These are phyloP conservation scores for Sphaerulina populicola DNA, from an alignment of 2,329 filamentous ascomycete species.

Conservation along the genomic window DNA sequence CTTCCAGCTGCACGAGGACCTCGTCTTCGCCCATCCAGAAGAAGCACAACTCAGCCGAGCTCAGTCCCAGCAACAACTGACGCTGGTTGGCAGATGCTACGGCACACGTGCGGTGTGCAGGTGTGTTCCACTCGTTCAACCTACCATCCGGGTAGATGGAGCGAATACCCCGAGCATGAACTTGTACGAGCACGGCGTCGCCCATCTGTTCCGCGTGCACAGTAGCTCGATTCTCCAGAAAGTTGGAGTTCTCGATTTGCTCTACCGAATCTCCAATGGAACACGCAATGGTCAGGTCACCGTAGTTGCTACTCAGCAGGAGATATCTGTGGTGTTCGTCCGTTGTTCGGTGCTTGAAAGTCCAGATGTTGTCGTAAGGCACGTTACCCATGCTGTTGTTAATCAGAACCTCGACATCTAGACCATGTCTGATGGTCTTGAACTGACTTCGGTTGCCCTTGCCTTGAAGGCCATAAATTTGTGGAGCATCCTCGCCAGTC, in stretches of 20 bases:
- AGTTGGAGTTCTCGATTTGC: conserved; percentile 87
- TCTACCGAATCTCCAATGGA: conserved; percentile 96
- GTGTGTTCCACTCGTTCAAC: conserved; percentile 87
- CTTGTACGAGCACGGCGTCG: conserved; percentile 84
- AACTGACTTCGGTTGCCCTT: conserved; percentile 83
- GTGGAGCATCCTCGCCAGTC: conserved; percentile 84
- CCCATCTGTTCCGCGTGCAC: conserved; percentile 89
- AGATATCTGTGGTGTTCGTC: conserved; percentile 93
- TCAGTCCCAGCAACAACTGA: conserved; percentile 87
- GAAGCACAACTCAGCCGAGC: conserved; percentile 93
- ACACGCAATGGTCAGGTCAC: conserved; percentile 65
- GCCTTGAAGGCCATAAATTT: conserved; percentile 89
- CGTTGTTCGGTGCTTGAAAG: conserved; percentile 70
- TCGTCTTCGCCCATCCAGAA: conserved; percentile 96
- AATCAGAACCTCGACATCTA: conserved; percentile 70
- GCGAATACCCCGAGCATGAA: conserved; percentile 91
- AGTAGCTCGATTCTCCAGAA: conserved; percentile 79
- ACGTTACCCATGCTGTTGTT: conserved; percentile 26
- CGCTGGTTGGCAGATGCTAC: conserved; percentile 87
- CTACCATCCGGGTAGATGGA: conserved; percentile 70
- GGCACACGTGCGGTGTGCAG: conserved; percentile 89
- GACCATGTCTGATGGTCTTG: conserved; percentile 80
- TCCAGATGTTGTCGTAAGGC: conserved; percentile 61
- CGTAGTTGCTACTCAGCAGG: conserved; percentile 53
- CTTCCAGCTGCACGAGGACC: conserved; percentile 65